Evolutionary conservation across 106 monocot species (phyloP).

Genomic region (Acanthochlamys bracteata): DNA sequence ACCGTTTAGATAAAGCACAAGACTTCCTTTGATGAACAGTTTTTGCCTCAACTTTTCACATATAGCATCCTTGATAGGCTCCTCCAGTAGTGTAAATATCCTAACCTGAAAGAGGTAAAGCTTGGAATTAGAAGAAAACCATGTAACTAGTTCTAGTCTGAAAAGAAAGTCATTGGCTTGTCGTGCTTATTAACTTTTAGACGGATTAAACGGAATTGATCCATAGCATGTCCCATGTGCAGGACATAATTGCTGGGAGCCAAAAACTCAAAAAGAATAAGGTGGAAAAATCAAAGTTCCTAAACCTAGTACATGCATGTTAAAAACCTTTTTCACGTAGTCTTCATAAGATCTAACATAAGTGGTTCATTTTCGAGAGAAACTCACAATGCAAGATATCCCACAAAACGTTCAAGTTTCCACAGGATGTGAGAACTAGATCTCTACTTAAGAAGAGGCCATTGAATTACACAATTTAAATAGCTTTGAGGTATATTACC

Average conservation of each 20-base stretch:
- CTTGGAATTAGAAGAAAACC: not conserved
- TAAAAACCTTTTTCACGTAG: too few species aligned
- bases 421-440: too few species aligned
- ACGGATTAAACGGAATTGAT: not conserved
- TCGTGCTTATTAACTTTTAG: not conserved
- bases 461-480: too few species aligned
- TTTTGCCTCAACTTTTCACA: constrained; percentile 64
- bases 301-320: too few species aligned
- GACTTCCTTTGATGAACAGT: constrained; percentile 65
- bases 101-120: constrained; percentile 43
- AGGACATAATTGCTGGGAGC: not conserved
- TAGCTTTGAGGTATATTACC: too few species aligned
- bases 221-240: not conserved
- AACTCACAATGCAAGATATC: too few species aligned
- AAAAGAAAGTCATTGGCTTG: not conserved
- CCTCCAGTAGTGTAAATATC: constrained; percentile 69
- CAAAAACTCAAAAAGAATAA: too few species aligned
- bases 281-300: too few species aligned
- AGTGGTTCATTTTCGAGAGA: too few species aligned
- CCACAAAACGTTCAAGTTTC: too few species aligned
- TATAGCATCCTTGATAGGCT: constrained; percentile 63
- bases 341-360: too few species aligned
- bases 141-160: not conserved
- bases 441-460: too few species aligned
- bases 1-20: constrained; percentile 46